Percentiles rank a stretch among this genome's conserved stretches.
phyloP scores from a whole-genome alignment of 306 rosid genomes.

The Prunus davidiana region DNA sequence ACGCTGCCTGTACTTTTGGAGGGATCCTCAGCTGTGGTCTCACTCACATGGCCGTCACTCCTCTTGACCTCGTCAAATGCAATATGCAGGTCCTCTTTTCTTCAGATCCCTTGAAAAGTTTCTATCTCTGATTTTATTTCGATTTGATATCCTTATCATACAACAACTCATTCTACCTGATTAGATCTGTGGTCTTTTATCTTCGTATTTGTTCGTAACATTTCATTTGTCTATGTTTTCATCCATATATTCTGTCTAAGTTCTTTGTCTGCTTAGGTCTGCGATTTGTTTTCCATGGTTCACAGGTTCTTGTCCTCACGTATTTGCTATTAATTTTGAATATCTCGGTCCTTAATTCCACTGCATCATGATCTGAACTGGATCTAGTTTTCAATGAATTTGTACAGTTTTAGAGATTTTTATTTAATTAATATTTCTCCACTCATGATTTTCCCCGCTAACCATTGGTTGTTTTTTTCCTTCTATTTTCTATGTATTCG shows the following conservation, averaged over 20 bases:
- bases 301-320: no score
- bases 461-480: neutral
- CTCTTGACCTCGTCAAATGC: slow-evolving; percentile 96
- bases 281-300: neutral
- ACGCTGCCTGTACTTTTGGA: slow-evolving; percentile 83
- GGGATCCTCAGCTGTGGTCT: slow-evolving; percentile 91
- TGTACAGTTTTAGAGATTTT: neutral
- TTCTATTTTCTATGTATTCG: neutral
- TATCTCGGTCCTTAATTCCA: neutral
- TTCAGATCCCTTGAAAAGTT: slow-evolving; percentile 24
- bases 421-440: neutral
- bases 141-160: neutral
- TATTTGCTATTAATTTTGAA: neutral
- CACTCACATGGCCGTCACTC: slow-evolving; percentile 93
- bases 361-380: neutral
- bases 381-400: neutral
- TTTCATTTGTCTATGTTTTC: neutral
- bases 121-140: neutral
- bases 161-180: neutral
- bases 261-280: slow-evolving; percentile 19
- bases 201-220: neutral
- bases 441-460: neutral
- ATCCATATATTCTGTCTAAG: neutral
- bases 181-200: slow-evolving; percentile 38
- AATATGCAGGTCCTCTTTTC: slow-evolving; percentile 72